A percentile compares a stretch with the other conserved stretches of the same genome.
Conservation (phyloP, 352 stramenopile genomes). For the Blastocystis sp. region DNA sequence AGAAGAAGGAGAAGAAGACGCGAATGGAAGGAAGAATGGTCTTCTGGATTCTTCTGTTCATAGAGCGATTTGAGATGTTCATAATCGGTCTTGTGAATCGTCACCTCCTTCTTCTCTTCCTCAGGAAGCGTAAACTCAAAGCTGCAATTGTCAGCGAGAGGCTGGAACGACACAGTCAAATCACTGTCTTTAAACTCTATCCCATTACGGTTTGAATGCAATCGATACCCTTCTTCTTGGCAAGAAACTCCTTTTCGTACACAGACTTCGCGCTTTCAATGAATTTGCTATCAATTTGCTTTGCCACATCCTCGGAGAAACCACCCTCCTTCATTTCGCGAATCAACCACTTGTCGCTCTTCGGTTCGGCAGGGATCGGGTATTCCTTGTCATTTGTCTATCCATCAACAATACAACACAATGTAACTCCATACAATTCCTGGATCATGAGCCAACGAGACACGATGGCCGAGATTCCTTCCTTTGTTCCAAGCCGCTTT, state of each 20-base stretch:
- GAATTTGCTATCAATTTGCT: neutral
- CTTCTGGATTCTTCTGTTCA: neutral
- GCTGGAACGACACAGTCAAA: neutral
- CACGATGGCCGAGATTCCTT: slow-evolving; percentile 36
- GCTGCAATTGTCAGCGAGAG: neutral
- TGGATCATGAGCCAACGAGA: slow-evolving; percentile 31
- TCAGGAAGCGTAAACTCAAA: neutral
- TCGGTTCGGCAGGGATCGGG: slow-evolving; percentile 1
- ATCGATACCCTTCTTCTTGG: neutral
- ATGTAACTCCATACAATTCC: slow-evolving; percentile 15
- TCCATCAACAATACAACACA: neutral
- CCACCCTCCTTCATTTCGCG: slow-evolving; percentile 25
- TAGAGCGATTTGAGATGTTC: neutral
- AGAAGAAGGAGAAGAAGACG: slow-evolving; percentile 17
- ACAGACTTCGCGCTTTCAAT: neutral
- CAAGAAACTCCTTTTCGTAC: neutral
- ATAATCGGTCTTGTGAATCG: neutral
- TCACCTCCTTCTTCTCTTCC: neutral
- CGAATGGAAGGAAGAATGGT: neutral
- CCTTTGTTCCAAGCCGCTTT: neutral
- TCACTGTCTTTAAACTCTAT: neutral
- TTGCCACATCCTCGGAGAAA: neutral
- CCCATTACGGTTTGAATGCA: neutral
- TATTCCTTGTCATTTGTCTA: slow-evolving; percentile 40
- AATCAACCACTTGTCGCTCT: slow-evolving; percentile 8